A percentile compares a stretch with the other conserved stretches of the same genome.
Evolutionary conservation across 495 filamentous ascomycete species (phyloP).

Genomic region (Lepraria neglecta): DNA sequence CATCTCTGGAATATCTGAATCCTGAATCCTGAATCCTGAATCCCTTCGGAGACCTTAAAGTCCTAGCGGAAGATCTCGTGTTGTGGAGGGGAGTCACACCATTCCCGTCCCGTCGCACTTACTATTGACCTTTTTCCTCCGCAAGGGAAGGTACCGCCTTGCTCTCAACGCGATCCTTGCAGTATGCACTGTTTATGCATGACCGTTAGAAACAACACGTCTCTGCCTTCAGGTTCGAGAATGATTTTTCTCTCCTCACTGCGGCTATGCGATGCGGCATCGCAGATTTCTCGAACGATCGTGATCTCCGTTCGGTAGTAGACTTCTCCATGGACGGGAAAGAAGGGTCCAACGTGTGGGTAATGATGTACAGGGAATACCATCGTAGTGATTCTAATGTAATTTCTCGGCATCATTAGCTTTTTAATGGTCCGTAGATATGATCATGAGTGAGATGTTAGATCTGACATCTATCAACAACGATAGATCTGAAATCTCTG

Average conservation of each 20-base stretch:
- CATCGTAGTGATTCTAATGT: neutral
- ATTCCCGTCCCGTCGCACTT: conserved; percentile 12
- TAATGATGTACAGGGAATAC: neutral
- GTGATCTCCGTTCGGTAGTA: neutral
- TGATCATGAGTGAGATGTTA: neutral
- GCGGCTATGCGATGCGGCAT: no score
- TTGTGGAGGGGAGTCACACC: neutral
- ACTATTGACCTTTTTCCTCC: neutral
- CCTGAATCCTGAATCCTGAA: no score
- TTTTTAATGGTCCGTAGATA: neutral
- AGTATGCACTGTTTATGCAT: neutral
- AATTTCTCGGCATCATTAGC: neutral
- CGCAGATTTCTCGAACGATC: no score
- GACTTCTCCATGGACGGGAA: neutral
- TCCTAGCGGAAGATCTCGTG: no score
- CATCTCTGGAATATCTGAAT: no score
- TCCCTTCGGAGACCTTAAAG: no score
- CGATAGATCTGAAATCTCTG: neutral
- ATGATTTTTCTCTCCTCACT: neutral
- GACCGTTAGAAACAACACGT: neutral
- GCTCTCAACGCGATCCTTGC: conserved; percentile 1
- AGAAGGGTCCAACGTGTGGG: neutral
- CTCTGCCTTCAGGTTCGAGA: neutral
- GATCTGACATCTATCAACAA: neutral
- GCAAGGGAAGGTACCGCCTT: conserved; percentile 1